Conservation (phyloP, 352 stramenopile species). For the Albugo laibachii region DNA sequence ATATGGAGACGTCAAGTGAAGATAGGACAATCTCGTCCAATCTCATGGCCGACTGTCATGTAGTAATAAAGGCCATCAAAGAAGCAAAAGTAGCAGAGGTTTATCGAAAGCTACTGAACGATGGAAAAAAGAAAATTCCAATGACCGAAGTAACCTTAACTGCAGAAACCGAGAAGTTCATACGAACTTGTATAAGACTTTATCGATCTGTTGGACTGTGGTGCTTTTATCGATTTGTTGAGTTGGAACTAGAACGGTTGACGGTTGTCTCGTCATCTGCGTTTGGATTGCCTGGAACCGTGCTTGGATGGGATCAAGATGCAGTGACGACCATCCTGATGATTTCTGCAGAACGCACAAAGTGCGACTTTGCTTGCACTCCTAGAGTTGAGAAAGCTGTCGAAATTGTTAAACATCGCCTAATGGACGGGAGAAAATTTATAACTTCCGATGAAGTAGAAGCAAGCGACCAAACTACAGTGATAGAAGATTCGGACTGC, state of each 20-base stretch:
- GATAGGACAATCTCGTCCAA: neutral
- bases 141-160: conserved; percentile 13
- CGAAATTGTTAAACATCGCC: conserved; percentile 14
- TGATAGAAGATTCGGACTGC: neutral
- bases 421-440: neutral
- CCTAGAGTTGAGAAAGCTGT: conserved; percentile 35
- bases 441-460: neutral
- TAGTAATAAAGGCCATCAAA: conserved; percentile 4
- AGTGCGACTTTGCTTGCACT: conserved; percentile 27
- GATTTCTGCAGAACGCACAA: conserved; percentile 15
- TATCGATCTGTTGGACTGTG: conserved; percentile 45
- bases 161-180: conserved; percentile 32
- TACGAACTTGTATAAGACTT: conserved; percentile 25
- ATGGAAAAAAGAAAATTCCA: conserved; percentile 13
- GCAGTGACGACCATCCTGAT: conserved; percentile 29
- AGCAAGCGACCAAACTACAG: neutral
- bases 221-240: conserved; percentile 54
- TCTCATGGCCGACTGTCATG: conserved; percentile 15
- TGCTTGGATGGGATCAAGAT: conserved; percentile 32
- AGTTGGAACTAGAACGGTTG: conserved; percentile 48
- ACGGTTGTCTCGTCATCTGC: conserved; percentile 30
- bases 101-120: conserved; percentile 25
- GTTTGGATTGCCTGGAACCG: conserved; percentile 24
- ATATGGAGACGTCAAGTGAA: neutral
- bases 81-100: conserved; percentile 15